A percentile compares a stretch with the other conserved stretches of the same genome.
phyloP scores from a whole-genome alignment of 768 basidiomycete genomes.

The Pisolithus microcarpus region DNA sequence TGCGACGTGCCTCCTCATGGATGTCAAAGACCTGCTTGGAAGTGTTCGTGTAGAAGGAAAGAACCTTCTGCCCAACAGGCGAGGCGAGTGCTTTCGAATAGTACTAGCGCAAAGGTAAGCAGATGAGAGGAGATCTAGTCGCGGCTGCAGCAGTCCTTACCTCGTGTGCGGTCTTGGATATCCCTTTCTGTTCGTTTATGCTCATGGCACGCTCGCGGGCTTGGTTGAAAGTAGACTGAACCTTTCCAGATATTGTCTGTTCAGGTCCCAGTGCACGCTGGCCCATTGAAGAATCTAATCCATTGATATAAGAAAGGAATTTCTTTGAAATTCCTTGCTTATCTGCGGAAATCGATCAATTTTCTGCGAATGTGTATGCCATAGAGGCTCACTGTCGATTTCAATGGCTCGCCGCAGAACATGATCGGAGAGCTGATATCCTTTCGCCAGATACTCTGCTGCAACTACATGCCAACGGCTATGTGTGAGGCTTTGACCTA shows the following conservation, averaged over 20 bases:
- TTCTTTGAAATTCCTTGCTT: constrained; percentile 83
- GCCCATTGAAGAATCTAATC: constrained; percentile 66
- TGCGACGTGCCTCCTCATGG: constrained; percentile 86
- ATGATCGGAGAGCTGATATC: constrained; percentile 74
- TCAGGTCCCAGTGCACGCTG: constrained; percentile 68
- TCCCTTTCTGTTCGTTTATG: constrained; percentile 78
- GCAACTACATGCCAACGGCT: constrained; percentile 45
- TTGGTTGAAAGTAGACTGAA: constrained; percentile 54
- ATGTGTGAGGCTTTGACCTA: neutral
- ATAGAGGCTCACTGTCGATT: constrained; percentile 47
- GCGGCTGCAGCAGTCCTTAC: constrained; percentile 29
- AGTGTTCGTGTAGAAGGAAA: constrained; percentile 78
- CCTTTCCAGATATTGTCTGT: constrained; percentile 70
- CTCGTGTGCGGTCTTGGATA: constrained; percentile 60
- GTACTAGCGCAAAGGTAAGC: constrained; percentile 41
- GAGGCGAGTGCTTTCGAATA: constrained; percentile 72
- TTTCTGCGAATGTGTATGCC: neutral
- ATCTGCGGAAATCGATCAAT: constrained; percentile 27
- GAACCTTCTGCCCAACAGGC: constrained; percentile 69
- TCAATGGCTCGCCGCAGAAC: constrained; percentile 77
- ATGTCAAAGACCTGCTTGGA: constrained; percentile 87
- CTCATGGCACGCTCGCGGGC: constrained; percentile 64
- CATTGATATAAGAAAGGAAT: constrained; percentile 74
- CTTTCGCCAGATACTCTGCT: constrained; percentile 90
- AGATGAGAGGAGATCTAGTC: neutral